These are phyloP conservation scores for Xylaria multiplex DNA, from an alignment of 2,329 filamentous ascomycete genomes.

Conservation along the genomic window DNA sequence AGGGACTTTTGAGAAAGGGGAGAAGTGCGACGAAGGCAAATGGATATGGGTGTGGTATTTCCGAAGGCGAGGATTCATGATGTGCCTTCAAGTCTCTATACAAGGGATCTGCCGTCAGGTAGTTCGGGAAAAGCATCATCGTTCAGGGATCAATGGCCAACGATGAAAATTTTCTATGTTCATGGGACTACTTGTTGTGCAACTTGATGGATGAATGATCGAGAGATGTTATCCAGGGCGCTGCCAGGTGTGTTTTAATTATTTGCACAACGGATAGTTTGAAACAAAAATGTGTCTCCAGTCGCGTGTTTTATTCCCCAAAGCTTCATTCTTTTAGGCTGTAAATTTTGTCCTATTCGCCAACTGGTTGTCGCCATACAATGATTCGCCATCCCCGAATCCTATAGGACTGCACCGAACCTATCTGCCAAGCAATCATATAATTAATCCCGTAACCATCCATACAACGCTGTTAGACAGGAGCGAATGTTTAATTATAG, in stretches of 20 bases:
- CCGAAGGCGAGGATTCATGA: no score
- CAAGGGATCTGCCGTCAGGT: no score
- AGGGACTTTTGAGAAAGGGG: background rate
- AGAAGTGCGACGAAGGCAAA: background rate
- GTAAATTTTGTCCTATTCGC: background rate
- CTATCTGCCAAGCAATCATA: background rate
- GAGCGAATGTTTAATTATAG: slow-evolving; percentile 15
- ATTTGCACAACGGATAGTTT: slow-evolving; percentile 15
- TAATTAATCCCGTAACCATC: background rate
- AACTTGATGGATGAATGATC: background rate
- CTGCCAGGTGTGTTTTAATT: slow-evolving; percentile 25
- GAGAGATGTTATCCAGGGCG: background rate
- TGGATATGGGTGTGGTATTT: background rate
- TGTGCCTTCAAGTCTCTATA: no score
- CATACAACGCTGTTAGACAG: background rate
- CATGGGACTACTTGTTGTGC: background rate
- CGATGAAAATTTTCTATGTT: background rate
- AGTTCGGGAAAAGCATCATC: no score
- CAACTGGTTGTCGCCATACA: background rate
- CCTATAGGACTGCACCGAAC: background rate
- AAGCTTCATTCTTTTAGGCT: slow-evolving; percentile 1
- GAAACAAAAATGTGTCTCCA: slow-evolving; percentile 13
- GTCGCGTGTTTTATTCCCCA: slow-evolving; percentile 5
- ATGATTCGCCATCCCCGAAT: background rate
- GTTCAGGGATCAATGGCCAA: background rate